Conservation (phyloP, 2,329 filamentous ascomycete species). For the Magnaporthiopsis rhizophila region DNA sequence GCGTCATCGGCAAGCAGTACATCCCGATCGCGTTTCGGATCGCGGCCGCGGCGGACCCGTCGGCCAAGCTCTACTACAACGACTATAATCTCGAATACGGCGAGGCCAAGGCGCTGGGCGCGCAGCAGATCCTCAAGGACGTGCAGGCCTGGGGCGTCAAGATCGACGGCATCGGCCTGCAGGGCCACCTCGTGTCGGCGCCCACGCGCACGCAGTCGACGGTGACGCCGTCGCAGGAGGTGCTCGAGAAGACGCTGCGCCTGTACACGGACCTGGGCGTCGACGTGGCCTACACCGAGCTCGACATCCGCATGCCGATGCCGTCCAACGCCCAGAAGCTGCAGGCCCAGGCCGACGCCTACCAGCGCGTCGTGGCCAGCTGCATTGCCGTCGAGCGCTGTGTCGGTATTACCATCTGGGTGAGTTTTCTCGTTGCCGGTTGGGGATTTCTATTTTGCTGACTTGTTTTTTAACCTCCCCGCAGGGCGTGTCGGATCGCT, state of each 20-base stretch:
- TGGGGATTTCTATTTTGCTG: neutral
- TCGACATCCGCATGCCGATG: conserved; percentile 38
- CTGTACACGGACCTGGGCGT: conserved; percentile 33
- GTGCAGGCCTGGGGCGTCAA: conserved; percentile 28
- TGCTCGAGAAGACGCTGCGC: conserved; percentile 25
- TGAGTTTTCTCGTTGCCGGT: conserved; percentile 8
- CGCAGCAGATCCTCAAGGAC: conserved; percentile 24
- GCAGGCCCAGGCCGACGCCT: conserved; percentile 33
- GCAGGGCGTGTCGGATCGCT: conserved; percentile 18
- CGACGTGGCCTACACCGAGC: conserved; percentile 44
- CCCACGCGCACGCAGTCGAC: conserved; percentile 27
- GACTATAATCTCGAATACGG: conserved; percentile 35
- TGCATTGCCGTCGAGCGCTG: conserved; percentile 19
- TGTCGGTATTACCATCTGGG: conserved; percentile 22
- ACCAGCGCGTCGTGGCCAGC: conserved; percentile 20
- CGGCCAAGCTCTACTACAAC: conserved; percentile 45
- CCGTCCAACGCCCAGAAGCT: conserved; percentile 29
- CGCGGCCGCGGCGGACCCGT: conserved; percentile 34
- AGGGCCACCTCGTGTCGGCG: conserved; percentile 37
- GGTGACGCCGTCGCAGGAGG: conserved; percentile 23
- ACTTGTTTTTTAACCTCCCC: neutral
- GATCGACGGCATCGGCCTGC: conserved; percentile 44
- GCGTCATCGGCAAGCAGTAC: conserved; percentile 40
- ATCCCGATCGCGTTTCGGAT: conserved; percentile 41
- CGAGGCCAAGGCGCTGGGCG: conserved; percentile 25